These are phyloP conservation scores for Moesziomyces parantarcticus DNA, from an alignment of 1,284 basidiomycete species.

Conservation along the genomic window DNA sequence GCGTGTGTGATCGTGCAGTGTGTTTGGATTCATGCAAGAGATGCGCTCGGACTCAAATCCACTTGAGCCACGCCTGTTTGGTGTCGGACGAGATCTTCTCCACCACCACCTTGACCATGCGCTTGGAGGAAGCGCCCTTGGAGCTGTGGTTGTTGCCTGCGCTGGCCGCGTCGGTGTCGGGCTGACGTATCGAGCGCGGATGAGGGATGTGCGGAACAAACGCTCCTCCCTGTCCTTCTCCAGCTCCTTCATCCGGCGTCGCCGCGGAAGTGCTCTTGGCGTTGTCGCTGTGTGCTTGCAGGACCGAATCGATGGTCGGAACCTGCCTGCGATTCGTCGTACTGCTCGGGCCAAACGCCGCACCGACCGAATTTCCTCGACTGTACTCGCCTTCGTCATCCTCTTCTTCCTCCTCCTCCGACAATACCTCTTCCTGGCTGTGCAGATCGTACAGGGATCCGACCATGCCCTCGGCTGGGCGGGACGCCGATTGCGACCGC, in stretches of 20 bases:
- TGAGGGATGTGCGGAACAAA: conserved; percentile 38
- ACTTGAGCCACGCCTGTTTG: conserved; percentile 50
- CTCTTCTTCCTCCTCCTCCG: conserved; percentile 45
- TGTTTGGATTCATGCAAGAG: neutral
- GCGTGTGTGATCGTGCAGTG: neutral
- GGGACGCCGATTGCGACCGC: conserved; percentile 11
- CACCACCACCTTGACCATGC: conserved; percentile 37
- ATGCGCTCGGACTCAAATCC: conserved; percentile 17
- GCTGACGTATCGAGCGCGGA: conserved; percentile 2
- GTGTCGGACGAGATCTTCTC: conserved; percentile 44
- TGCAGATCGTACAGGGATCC: conserved; percentile 31
- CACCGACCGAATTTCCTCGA: neutral
- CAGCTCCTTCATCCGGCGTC: neutral
- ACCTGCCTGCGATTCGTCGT: neutral
- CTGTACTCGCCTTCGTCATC: conserved; percentile 11
- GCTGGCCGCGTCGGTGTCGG: neutral
- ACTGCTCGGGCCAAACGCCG: neutral
- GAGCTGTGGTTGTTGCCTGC: neutral
- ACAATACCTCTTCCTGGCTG: conserved; percentile 29
- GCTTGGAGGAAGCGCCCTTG: neutral
- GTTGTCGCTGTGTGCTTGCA: conserved; percentile 5
- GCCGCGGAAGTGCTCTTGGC: neutral
- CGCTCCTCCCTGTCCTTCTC: neutral
- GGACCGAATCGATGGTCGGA: conserved; percentile 30
- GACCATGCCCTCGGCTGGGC: conserved; percentile 19